phyloP scores from a whole-genome alignment of 2,329 filamentous ascomycete genomes.

The Elsinoe ampelina region DNA sequence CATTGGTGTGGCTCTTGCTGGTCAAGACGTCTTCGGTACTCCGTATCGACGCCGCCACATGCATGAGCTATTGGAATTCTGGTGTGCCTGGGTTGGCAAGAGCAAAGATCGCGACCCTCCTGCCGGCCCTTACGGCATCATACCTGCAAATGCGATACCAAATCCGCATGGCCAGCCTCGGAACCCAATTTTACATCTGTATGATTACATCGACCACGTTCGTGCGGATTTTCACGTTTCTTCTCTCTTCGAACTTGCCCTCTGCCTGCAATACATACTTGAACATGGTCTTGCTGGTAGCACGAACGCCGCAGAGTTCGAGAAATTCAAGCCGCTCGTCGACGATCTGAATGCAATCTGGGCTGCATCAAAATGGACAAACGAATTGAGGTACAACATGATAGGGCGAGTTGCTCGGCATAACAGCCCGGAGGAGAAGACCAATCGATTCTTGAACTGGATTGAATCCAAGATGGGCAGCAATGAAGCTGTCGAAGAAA shows the following conservation, averaged over 20 bases:
- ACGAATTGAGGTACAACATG: background rate
- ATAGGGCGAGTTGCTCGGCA: background rate
- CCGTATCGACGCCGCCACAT: background rate
- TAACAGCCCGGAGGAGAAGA: background rate
- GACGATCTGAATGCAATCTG: background rate
- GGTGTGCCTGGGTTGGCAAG: background rate
- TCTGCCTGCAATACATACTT: background rate
- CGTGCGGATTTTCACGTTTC: background rate
- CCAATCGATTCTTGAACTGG: background rate
- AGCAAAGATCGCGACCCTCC: background rate
- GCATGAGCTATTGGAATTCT: constrained; percentile 6
- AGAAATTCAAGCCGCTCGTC: background rate
- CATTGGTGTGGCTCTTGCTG: background rate
- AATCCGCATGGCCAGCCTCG: background rate
- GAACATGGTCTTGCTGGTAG: background rate
- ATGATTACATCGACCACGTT: background rate
- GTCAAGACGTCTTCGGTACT: background rate
- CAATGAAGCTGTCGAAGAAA: background rate
- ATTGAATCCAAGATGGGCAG: background rate
- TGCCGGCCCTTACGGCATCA: background rate
- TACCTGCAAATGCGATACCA: background rate
- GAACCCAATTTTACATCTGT: background rate
- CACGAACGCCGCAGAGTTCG: background rate
- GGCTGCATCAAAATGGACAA: background rate
- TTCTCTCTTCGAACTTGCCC: background rate